phyloP scores from a whole-genome alignment of 2,329 filamentous ascomycete genomes.

The Escovopsis sp. region DNA sequence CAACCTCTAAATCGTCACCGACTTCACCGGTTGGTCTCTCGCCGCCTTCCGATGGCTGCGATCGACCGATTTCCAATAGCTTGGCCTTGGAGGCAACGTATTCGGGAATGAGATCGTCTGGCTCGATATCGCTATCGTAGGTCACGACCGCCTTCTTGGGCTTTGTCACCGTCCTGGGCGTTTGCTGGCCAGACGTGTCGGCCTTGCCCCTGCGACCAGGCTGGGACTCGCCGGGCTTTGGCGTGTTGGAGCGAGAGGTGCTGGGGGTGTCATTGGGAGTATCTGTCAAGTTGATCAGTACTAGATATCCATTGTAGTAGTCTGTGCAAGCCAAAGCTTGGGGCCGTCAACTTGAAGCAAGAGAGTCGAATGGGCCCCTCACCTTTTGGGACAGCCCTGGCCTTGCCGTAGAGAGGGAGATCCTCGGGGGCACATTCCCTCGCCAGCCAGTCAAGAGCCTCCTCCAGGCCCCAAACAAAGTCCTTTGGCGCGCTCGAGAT shows the following conservation, averaged over 20 bases:
- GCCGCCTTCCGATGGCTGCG: conserved; percentile 1
- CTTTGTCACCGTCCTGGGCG: conserved; percentile 12
- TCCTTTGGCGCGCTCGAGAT: conserved; percentile 43
- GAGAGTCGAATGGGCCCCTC: no score
- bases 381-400: conserved; percentile 24
- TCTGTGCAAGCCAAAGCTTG: no score
- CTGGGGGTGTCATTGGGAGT: conserved; percentile 34
- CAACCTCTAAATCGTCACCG: conserved; percentile 31
- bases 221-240: conserved; percentile 19
- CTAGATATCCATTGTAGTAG: neutral
- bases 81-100: conserved; percentile 63
- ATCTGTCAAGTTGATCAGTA: conserved; percentile 18
- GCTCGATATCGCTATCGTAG: conserved; percentile 58
- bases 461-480: conserved; percentile 70
- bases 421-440: conserved; percentile 54
- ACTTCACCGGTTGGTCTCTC: conserved; percentile 8
- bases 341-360: no score
- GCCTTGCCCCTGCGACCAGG: conserved; percentile 20
- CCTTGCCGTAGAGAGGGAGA: conserved; percentile 52
- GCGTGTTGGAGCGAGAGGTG: conserved; percentile 34
- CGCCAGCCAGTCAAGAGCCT: conserved; percentile 83
- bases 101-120: conserved; percentile 56
- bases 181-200: conserved; percentile 11
- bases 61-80: conserved; percentile 36
- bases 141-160: conserved; percentile 30